phyloP scores from a whole-genome alignment of 768 basidiomycete genomes.

The Tricholomella constricta region DNA sequence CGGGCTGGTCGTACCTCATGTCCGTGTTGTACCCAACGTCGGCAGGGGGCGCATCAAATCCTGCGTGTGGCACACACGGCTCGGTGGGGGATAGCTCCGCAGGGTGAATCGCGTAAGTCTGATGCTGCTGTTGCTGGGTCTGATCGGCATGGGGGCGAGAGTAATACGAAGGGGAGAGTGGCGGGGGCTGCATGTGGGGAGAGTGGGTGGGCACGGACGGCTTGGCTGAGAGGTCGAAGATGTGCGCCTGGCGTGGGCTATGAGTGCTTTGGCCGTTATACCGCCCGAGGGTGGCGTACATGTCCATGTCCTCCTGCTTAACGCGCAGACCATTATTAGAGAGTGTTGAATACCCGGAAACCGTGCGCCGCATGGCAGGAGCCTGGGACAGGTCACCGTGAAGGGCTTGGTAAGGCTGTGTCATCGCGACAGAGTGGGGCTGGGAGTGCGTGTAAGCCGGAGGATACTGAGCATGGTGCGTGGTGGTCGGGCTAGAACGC shows the following conservation, averaged over 20 bases:
- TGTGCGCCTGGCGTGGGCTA: constrained; percentile 11
- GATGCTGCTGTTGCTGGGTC: constrained; percentile 1
- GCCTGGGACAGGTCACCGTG: constrained; percentile 5
- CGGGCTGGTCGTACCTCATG: constrained; percentile 6
- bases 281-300: constrained; percentile 5
- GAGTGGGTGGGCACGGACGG: constrained; percentile 3
- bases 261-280: constrained; percentile 6
- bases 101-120: constrained; percentile 9
- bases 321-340: background rate
- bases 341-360: constrained; percentile 3
- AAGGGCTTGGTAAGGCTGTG: background rate
- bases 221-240: constrained; percentile 16
- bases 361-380: constrained; percentile 3
- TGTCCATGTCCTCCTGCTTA: constrained; percentile 14
- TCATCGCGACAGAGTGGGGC: constrained; percentile 6
- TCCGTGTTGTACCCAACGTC: constrained; percentile 11
- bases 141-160: constrained; percentile 1
- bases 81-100: constrained; percentile 8
- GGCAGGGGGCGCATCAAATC: constrained; percentile 5
- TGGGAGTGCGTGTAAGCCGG: constrained; percentile 9
- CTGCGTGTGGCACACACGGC: constrained; percentile 2
- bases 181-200: background rate
- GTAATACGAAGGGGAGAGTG: constrained; percentile 11
- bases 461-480: constrained; percentile 16
- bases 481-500: constrained; percentile 17